phyloP scores from a whole-genome alignment of 169 alveolate species.

The Cryptosporidium xiaoi region DNA sequence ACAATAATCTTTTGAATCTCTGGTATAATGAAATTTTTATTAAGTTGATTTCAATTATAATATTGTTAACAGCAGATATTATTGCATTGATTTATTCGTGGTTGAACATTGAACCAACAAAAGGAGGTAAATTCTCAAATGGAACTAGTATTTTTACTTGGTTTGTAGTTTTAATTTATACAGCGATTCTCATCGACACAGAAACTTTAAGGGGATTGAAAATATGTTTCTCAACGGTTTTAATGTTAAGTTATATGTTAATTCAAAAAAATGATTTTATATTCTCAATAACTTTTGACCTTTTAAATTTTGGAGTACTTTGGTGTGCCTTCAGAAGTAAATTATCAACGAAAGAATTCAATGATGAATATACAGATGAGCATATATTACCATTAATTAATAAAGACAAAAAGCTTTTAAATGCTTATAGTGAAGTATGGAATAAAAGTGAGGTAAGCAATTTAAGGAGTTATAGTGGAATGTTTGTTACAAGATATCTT shows the following conservation, averaged over 20 bases:
- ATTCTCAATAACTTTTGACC: constrained; percentile 29
- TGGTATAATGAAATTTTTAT: constrained; percentile 31
- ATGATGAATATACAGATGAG: constrained; percentile 28
- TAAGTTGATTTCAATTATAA: background rate
- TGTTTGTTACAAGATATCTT: constrained; percentile 44
- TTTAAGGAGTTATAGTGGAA: constrained; percentile 13
- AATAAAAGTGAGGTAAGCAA: background rate
- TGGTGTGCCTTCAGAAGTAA: constrained; percentile 16
- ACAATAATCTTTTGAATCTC: constrained; percentile 3
- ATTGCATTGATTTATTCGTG: constrained; percentile 15
- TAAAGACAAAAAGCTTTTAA: background rate
- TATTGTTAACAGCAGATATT: constrained; percentile 1
- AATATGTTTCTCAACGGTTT: constrained; percentile 17
- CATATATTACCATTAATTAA: constrained; percentile 42
- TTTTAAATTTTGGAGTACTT: constrained; percentile 42
- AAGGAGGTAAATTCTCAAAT: background rate
- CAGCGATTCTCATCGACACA: constrained; percentile 11
- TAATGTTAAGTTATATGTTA: constrained; percentile 18
- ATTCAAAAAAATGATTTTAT: constrained; percentile 19
- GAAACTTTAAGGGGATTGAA: constrained; percentile 24
- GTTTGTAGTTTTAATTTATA: constrained; percentile 16
- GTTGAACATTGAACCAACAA: background rate
- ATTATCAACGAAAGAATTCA: background rate
- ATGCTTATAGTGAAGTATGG: constrained; percentile 29
- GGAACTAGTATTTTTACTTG: background rate